Conservation (phyloP, 768 basidiomycete genomes). For the Cystoderma amianthinum region DNA sequence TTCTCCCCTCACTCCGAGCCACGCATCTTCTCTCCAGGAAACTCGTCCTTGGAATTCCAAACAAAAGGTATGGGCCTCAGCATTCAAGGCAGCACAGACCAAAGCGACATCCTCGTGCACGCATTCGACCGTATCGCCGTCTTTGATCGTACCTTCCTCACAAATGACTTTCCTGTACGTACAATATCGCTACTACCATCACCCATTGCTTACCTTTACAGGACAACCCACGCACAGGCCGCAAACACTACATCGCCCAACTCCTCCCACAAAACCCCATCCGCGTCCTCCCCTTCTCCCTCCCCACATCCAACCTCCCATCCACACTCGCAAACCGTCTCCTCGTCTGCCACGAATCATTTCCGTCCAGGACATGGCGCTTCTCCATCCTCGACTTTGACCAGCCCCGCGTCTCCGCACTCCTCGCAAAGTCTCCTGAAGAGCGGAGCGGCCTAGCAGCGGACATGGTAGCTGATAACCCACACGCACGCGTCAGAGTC, state of each 20-base stretch:
- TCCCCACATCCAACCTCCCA: conserved; percentile 4
- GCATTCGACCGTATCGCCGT: conserved; percentile 11
- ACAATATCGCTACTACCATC: background rate
- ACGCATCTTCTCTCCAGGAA: conserved; percentile 7
- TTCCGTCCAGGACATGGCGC: conserved; percentile 2
- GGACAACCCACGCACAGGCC: conserved; percentile 6
- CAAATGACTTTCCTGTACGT: conserved; percentile 2
- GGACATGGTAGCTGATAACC: conserved; percentile 2
- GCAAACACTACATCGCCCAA: conserved; percentile 6
- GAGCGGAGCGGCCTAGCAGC: conserved; percentile 5
- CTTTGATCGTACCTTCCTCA: conserved; percentile 6
- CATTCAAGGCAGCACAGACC: conserved; percentile 5
- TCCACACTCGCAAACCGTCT: conserved; percentile 7
- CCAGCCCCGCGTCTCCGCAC: background rate
- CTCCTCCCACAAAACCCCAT: conserved; percentile 6
- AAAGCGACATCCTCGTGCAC: conserved; percentile 7
- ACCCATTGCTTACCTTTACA: background rate
- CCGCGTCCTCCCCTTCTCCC: conserved; percentile 7
- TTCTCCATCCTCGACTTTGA: conserved; percentile 8
- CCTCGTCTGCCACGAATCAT: too few species aligned
- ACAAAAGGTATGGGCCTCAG: conserved; percentile 6
- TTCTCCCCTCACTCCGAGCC: conserved; percentile 4
- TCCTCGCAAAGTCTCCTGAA: conserved; percentile 5
- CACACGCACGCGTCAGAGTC: conserved; percentile 7
- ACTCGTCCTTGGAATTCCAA: conserved; percentile 4